Evolutionary conservation across 352 stramenopile genomes (phyloP).

Genomic region (Phytophthora brassicae): DNA sequence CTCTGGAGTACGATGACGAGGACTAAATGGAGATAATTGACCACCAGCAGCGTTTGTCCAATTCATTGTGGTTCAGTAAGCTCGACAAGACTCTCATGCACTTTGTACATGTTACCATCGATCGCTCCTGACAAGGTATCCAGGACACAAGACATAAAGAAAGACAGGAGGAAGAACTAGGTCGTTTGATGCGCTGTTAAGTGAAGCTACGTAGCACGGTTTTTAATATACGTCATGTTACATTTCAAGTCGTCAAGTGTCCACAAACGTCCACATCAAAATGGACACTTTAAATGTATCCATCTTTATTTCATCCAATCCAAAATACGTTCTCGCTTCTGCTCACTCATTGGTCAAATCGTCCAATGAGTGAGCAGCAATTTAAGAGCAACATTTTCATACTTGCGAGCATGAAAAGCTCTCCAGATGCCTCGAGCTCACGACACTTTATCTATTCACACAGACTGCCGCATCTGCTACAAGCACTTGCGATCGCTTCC

Average conservation of each 20-base stretch:
- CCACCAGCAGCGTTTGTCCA: constrained; percentile 19
- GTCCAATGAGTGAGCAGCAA: too few relatives aligned
- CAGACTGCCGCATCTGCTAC: not conserved
- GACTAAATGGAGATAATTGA: constrained; percentile 50
- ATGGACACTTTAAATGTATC: constrained; percentile 13
- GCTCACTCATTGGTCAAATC: not conserved
- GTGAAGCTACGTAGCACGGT: constrained; percentile 5
- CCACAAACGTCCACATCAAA: not conserved
- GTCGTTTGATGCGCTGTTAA: constrained; percentile 8
- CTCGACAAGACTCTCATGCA: not conserved
- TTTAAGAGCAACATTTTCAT: too few relatives aligned
- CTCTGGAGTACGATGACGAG: constrained; percentile 78
- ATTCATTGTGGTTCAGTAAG: constrained; percentile 12
- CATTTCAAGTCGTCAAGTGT: not conserved
- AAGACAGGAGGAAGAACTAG: not conserved
- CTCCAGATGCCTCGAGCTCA: not conserved
- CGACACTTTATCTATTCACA: not conserved
- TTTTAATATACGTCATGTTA: constrained; percentile 7
- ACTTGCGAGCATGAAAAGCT: constrained; percentile 25
- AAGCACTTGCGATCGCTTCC: constrained; percentile 6
- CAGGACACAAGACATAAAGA: constrained; percentile 2
- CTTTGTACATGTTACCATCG: not conserved
- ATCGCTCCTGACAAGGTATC: not conserved
- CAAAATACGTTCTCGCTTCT: not conserved
- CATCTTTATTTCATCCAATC: constrained; percentile 10